Base-by-base conservation (phyloP, 345 rosid genomes). In the Rhodamnia rubescens region DNA sequence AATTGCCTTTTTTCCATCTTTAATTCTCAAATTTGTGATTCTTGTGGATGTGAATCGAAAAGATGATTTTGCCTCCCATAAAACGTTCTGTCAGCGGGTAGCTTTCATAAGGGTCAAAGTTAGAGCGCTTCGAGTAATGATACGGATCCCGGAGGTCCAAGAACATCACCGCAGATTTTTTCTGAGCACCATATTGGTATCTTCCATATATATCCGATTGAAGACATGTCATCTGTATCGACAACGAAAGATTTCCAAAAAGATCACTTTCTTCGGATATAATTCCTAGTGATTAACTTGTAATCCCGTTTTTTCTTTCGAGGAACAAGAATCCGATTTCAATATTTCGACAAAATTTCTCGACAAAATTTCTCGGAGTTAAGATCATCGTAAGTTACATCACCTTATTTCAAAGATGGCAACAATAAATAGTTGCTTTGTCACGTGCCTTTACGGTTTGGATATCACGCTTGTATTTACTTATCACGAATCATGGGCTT, bases 361-460 rank as follows among this genome's bases (percentile, higher is more conserved):
- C 15, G 40, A n/a, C n/a, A n/a, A n/a, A n/a, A n/a, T n/a, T n/a
- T n/a, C n/a, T n/a, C n/a, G 0, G 1, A 29, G 11, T 64, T 16
- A 64, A 64, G 8, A 32, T 32, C 22, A 29, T 1, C 18, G 16
- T 16, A 64, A 64, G 12, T 8, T 29, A 36, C 44, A 32, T 32
- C 36, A 4, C 22, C 0, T 44, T 64, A 32, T 64, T 32, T 64
- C 11, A 32, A 32, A 32, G 11, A 64, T 16, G 2, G 16, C 5
- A 16, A 18, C 2, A 2, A 32, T 32, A 8, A 8, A 32, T 1
- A 18, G 5, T 64, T 16, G 11, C 12, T 32, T 32, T 8, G 2
- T 32, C 51, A 49, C 3, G 51, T 2, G 24, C 1, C 44, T 69
- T 69, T 12, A 8, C 0, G 2, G 0, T 4, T 2, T 18, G 47